These are phyloP conservation scores for Nitzschia palea DNA, from an alignment of 108 stramenopile genomes.

Conservation along the genomic window DNA sequence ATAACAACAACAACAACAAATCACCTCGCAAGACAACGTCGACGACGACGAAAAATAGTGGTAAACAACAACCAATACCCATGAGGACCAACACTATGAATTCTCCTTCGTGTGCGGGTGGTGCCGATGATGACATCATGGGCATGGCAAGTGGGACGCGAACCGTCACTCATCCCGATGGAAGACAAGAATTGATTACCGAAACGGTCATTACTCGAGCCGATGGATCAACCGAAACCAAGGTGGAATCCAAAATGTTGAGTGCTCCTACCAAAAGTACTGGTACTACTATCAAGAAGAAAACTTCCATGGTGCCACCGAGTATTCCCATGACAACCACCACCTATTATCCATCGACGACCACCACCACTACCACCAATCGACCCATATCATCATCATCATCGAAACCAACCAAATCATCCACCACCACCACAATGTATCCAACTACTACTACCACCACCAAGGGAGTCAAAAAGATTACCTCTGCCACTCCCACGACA, in stretches of 20 bases:
- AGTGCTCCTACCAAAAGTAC: not conserved
- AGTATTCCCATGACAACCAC: not conserved
- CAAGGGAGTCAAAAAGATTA: not conserved
- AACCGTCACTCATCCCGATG: slow-evolving; percentile 15
- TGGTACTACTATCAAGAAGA: not conserved
- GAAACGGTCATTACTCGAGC: slow-evolving; percentile 12
- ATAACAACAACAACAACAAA: not conserved
- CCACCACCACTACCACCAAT: not conserved
- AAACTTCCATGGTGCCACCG: too few relatives aligned
- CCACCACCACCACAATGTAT: not conserved
- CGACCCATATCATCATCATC: not conserved
- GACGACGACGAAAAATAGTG: not conserved
- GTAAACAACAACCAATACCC: not conserved
- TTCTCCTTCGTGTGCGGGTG: not conserved
- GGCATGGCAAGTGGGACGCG: slow-evolving; percentile 12
- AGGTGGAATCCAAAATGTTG: not conserved
- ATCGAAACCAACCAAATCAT: not conserved
- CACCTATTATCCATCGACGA: not conserved
- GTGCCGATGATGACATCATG: not conserved
- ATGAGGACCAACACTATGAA: not conserved
- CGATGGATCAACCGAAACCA: slow-evolving; percentile 12
- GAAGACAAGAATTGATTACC: slow-evolving; percentile 10
- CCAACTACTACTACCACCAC: not conserved
- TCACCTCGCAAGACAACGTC: too few relatives aligned
- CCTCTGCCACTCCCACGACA: not conserved